These are phyloP conservation scores for Coemansia sp. DNA, from an alignment of 192 early-diverging fungal genomes.

Conservation along the genomic window DNA sequence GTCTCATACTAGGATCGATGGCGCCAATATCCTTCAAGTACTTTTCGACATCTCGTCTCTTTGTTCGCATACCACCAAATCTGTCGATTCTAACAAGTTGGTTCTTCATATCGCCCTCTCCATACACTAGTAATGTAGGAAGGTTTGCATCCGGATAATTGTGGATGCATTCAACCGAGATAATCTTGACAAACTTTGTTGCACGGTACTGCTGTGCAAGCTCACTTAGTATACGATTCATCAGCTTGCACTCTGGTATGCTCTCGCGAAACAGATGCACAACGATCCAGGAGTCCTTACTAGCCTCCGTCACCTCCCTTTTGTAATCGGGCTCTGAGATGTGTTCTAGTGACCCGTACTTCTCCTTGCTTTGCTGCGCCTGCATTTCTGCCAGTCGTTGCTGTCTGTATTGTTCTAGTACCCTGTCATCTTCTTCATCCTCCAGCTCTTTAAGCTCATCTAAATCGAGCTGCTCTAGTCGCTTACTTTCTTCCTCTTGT, in stretches of 20 bases:
- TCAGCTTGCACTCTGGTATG: slow-evolving; percentile 81
- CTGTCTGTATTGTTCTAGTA: slow-evolving; percentile 76
- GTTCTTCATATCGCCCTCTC: slow-evolving; percentile 76
- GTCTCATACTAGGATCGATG: slow-evolving; percentile 42
- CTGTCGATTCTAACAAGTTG: slow-evolving; percentile 79
- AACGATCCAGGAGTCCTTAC: slow-evolving; percentile 69
- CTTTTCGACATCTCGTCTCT: slow-evolving; percentile 58
- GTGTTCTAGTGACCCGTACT: slow-evolving; percentile 79
- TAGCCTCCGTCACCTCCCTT: slow-evolving; percentile 85
- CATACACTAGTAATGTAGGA: slow-evolving; percentile 91
- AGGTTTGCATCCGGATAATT: slow-evolving; percentile 91
- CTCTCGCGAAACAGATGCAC: slow-evolving; percentile 59
- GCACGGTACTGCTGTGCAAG: slow-evolving; percentile 70
- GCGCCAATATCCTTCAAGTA: slow-evolving; percentile 56
- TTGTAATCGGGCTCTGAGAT: slow-evolving; percentile 94
- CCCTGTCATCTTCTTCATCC: slow-evolving; percentile 86
- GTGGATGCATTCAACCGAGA: slow-evolving; percentile 90
- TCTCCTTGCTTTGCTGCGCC: slow-evolving; percentile 65
- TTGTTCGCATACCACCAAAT: slow-evolving; percentile 82
- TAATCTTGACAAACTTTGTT: slow-evolving; percentile 93
- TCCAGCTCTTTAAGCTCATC: slow-evolving; percentile 92
- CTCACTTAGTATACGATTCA: slow-evolving; percentile 66
- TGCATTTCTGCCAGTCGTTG: slow-evolving; percentile 87
- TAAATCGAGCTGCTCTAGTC: slow-evolving; percentile 72
- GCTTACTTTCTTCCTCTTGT: slow-evolving; percentile 57